phyloP scores from a whole-genome alignment of 208 protist genomes.

The Acanthamoeba rhysodes region DNA sequence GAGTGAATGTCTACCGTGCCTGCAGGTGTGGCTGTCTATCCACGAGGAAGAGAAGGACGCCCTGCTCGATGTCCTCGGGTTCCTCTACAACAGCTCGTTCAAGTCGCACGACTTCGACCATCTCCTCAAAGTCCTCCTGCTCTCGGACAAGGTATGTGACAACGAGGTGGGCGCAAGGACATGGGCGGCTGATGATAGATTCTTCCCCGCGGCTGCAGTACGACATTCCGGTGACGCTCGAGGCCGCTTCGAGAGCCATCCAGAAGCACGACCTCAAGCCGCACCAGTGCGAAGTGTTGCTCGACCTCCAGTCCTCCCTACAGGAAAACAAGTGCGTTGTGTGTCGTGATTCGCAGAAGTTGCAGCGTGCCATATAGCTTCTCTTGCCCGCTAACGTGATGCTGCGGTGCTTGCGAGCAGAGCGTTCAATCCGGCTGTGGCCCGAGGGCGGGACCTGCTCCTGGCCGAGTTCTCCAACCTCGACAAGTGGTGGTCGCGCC shows the following conservation, averaged over 20 bases:
- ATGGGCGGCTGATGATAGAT: too few species aligned
- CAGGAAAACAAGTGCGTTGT: neutral
- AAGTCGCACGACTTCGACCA: neutral
- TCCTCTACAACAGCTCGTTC: neutral
- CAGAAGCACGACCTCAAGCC: neutral
- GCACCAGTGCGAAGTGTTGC: neutral
- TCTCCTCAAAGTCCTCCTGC: neutral
- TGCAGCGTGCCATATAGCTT: too few species aligned
- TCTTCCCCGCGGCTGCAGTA: neutral
- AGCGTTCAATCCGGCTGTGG: neutral
- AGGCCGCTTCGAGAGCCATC: neutral
- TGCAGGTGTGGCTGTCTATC: neutral
- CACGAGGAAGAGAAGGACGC: neutral
- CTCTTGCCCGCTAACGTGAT: neutral
- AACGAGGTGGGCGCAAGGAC: too few species aligned
- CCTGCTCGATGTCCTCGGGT: neutral
- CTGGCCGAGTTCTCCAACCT: neutral
- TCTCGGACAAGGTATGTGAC: neutral
- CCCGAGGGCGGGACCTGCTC: neutral
- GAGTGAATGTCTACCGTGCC: neutral
- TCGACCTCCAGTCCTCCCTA: neutral
- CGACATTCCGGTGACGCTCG: neutral
- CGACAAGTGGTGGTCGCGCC: neutral
- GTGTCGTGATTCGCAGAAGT: too few species aligned
- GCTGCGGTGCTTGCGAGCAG: neutral